Conservation (phyloP, 2,329 filamentous ascomycete species). For the Anisogramma anomala region DNA sequence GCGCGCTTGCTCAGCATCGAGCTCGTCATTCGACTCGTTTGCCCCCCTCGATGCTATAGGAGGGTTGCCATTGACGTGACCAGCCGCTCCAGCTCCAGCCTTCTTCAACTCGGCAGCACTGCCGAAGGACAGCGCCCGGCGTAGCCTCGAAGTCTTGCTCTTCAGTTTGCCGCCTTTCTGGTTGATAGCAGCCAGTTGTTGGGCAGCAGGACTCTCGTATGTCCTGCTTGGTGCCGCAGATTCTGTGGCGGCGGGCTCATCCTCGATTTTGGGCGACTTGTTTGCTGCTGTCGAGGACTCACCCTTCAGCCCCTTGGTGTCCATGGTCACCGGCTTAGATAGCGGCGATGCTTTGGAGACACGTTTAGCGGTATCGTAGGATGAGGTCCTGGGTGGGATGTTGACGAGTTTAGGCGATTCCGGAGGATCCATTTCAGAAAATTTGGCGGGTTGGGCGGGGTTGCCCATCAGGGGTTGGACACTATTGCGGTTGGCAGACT, state of each 20-base stretch:
- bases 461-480: conserved; percentile 39
- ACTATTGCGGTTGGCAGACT: conserved; percentile 50
- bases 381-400: conserved; percentile 51
- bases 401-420: conserved; percentile 45
- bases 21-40: conserved; percentile 42
- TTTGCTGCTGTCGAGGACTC: conserved; percentile 19
- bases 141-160: conserved; percentile 74
- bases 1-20: conserved; percentile 78
- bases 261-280: conserved; percentile 22
- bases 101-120: conserved; percentile 83
- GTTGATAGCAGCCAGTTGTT: conserved; percentile 77
- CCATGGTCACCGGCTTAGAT: conserved; percentile 58
- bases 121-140: conserved; percentile 91
- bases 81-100: conserved; percentile 53
- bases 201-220: conserved; percentile 58
- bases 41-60: conserved; percentile 37
- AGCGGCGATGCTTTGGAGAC: conserved; percentile 58
- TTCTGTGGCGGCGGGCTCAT: conserved; percentile 6
- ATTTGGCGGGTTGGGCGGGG: conserved; percentile 37
- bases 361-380: conserved; percentile 55
- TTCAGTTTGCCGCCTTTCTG: conserved; percentile 68
- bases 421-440: conserved; percentile 33
- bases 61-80: conserved; percentile 22
- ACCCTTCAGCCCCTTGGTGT: conserved; percentile 37
- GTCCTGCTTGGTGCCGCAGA: conserved; percentile 23